phyloP scores from a whole-genome alignment of 2,329 filamentous ascomycete genomes.

The Talaromyces albobiverticillius region DNA sequence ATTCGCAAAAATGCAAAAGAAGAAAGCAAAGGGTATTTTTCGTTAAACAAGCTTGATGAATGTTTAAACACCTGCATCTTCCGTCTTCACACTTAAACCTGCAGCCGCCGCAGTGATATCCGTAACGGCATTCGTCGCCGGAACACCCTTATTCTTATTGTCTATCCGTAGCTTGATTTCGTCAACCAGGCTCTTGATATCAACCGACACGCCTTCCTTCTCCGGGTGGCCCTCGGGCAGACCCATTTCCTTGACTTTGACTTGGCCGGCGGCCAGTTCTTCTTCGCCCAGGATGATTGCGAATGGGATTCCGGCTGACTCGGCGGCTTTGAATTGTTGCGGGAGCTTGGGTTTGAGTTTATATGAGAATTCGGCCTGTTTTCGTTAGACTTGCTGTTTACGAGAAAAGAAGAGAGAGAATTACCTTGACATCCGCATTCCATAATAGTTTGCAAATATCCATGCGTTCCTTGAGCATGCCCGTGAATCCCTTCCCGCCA shows the following conservation, averaged over 20 bases:
- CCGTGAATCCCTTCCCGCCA: constrained; percentile 78
- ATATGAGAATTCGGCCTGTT: constrained; percentile 77
- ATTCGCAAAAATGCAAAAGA: constrained; percentile 1
- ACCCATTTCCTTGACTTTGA: constrained; percentile 84
- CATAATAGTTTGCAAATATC: constrained; percentile 72
- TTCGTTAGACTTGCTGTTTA: constrained; percentile 20
- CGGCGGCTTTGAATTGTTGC: constrained; percentile 87
- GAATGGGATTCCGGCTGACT: constrained; percentile 74
- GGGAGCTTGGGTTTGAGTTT: constrained; percentile 89
- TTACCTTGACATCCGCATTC: constrained; percentile 80
- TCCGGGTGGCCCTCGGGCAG: constrained; percentile 79
- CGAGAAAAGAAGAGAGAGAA: not conserved
- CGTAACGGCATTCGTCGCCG: not conserved
- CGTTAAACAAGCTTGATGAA: not conserved
- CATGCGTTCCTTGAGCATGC: constrained; percentile 81
- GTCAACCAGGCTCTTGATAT: constrained; percentile 40
- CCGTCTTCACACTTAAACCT: constrained; percentile 15
- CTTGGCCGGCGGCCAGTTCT: constrained; percentile 76
- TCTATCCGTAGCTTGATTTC: constrained; percentile 20
- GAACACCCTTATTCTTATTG: constrained; percentile 4
- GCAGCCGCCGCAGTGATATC: constrained; percentile 3
- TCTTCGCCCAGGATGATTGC: constrained; percentile 89
- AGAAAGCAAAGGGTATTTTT: not conserved
- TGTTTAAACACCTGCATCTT: constrained; percentile 18
- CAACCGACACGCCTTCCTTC: constrained; percentile 79